A percentile compares a stretch with the other conserved stretches of the same genome.
These are phyloP conservation scores for Moricandia arvensis DNA, from an alignment of 345 rosid genomes.

Conservation along the genomic window DNA sequence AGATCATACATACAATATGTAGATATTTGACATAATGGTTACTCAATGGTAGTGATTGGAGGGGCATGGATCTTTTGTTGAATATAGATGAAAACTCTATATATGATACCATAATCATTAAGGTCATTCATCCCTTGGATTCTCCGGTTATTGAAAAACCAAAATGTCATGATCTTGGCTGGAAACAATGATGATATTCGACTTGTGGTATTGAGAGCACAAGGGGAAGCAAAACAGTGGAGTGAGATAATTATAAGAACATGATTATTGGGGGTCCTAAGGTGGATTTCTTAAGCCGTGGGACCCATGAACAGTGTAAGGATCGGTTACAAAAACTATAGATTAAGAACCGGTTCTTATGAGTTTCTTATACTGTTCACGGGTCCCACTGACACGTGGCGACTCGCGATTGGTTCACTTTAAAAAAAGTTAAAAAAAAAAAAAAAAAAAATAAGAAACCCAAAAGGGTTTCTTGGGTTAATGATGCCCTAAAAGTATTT, in stretches of 20 bases:
- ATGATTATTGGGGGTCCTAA: no score
- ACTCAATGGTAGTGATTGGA: background rate
- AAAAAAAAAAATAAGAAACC: no score
- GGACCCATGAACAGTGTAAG: no score
- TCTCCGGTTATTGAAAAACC: background rate
- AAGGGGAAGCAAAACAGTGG: background rate
- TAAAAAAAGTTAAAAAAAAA: no score
- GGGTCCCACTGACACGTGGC: no score
- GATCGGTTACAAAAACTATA: no score
- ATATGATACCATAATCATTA: background rate
- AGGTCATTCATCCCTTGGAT: background rate
- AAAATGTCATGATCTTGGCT: background rate
- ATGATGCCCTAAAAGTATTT: no score
- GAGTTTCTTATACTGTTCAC: no score
- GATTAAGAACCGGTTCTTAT: no score
- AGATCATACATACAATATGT: background rate
- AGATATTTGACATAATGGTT: background rate
- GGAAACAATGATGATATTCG: background rate
- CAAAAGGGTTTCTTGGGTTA: no score
- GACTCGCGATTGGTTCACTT: no score
- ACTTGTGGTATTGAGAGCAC: background rate
- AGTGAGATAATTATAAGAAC: background rate
- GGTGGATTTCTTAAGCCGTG: no score
- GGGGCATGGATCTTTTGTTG: background rate
- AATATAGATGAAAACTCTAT: background rate